phyloP scores from a whole-genome alignment of 2,329 filamentous ascomycete species.

The Colletotrichum ledebouriae region DNA sequence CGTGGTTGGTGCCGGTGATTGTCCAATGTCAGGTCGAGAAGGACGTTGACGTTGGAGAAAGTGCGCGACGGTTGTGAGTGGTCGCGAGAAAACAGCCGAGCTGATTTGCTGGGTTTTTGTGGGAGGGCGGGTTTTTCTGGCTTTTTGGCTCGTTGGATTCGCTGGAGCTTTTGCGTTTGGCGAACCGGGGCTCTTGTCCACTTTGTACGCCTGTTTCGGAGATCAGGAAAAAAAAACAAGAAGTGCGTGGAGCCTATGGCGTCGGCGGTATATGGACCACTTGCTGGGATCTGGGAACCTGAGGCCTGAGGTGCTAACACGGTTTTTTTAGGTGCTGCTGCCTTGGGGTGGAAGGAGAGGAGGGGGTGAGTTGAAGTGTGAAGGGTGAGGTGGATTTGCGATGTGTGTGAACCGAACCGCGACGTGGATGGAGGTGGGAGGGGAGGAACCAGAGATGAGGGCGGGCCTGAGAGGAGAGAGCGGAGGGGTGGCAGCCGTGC shows the following conservation, averaged over 20 bases:
- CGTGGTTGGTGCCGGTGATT: constrained; percentile 27
- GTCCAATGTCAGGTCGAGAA: constrained; percentile 38
- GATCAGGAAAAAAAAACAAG: neutral
- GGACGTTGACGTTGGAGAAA: constrained; percentile 46
- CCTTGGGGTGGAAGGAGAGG: constrained; percentile 16
- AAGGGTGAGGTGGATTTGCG: neutral
- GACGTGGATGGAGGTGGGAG: constrained; percentile 4
- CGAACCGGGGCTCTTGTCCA: constrained; percentile 36
- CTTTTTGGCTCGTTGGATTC: constrained; percentile 42
- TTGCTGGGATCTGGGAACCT: constrained; percentile 38
- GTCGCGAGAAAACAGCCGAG: constrained; percentile 45
- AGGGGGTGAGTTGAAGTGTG: neutral
- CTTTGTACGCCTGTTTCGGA: constrained; percentile 42
- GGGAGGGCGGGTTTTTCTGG: constrained; percentile 43
- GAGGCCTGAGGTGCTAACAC: constrained; percentile 14
- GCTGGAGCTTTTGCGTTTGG: constrained; percentile 33
- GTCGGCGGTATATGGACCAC: constrained; percentile 37
- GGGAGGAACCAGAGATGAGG: constrained; percentile 16
- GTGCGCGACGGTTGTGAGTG: constrained; percentile 46
- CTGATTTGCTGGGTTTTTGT: constrained; percentile 43
- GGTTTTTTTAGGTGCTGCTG: constrained; percentile 8
- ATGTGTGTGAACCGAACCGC: neutral
- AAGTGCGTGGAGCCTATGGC: constrained; percentile 39
- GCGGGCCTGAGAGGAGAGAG: neutral
- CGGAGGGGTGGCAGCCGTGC: constrained; percentile 13